Evolutionary conservation across 306 rosid genomes (phyloP), one percentile per base, ranked within the genome.

Genomic region (Cucurbita maxima): DNA sequence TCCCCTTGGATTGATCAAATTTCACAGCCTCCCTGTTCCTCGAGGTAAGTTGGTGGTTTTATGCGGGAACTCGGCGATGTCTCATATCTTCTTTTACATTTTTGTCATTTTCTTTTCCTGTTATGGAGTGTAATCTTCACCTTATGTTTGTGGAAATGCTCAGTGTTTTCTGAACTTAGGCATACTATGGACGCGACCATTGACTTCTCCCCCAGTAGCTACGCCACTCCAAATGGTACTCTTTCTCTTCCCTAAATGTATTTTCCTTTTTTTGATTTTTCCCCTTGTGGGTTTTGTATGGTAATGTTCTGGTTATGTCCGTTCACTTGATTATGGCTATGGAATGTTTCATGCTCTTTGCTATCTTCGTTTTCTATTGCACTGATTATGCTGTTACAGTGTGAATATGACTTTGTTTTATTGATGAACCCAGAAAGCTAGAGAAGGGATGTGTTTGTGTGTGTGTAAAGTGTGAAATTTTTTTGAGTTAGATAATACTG

Each of bases 181-280:
- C 58, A 71, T 52, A 36, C 69, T 61, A 88, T 89, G 95, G 86
- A 83, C 25, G 36, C 84, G 1, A 41, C 82, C 9, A 71, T 70
- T 67, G 83, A 77, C 34, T 38, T 57, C 5, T 63, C 72, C 16
- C 74, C 77, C 37, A 78, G 79, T 47, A 43, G 71, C 84, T 64
- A 18, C 45, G 18, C 72, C 53, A 20, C 67, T 47, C n/a, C 38
- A 1, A 69, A 52, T 38, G 79, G 84, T 81, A 78, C 40, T 40
- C 54, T 67, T 61, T 40, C 55, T 58, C 10, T 77, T 66, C 38
- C n/a, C 13, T 44, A 5, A 44, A 66, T 11, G 52, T 10, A 30
- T 30, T 30, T 30, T 30, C 34, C 34, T 30, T 30, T 30, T 30
- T 30, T 30, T 30, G 34, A 9, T 6, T 44, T n/a, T 18, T 3